Conservation (phyloP, 2,329 filamentous ascomycete genomes). For the Pyrenophora seminiperda region DNA sequence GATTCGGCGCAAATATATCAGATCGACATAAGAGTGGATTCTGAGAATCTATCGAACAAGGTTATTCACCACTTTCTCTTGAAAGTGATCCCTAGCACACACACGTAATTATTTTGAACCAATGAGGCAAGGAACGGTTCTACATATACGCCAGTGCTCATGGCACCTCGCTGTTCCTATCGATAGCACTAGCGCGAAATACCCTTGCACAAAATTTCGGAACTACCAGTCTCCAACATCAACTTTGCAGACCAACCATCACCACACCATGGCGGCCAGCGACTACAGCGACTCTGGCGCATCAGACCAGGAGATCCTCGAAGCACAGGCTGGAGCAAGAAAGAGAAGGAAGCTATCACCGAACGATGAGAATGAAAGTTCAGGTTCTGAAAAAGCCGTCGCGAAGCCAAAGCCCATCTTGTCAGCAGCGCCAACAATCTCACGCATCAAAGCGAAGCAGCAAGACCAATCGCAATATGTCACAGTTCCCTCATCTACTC, state of each 20-base stretch:
- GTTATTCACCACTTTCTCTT: neutral
- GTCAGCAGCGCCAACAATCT: slow-evolving; percentile 32
- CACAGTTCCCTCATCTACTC: slow-evolving; percentile 6
- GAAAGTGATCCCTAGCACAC: neutral
- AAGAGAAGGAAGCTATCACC: slow-evolving; percentile 47
- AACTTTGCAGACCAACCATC: slow-evolving; percentile 1
- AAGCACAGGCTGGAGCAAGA: slow-evolving; percentile 40
- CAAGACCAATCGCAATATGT: slow-evolving; percentile 13
- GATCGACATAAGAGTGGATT: too few relatives aligned
- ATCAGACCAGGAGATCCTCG: slow-evolving; percentile 35
- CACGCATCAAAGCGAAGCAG: slow-evolving; percentile 44
- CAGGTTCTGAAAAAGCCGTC: slow-evolving; percentile 22
- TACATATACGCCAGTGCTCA: too few relatives aligned
- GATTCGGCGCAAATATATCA: too few relatives aligned
- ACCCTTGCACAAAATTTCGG: slow-evolving; percentile 37
- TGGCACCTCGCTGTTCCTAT: slow-evolving; percentile 14
- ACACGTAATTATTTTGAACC: neutral
- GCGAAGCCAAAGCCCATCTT: slow-evolving; percentile 16
- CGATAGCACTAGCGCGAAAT: slow-evolving; percentile 32
- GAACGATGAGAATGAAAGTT: slow-evolving; percentile 13
- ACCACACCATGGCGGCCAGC: slow-evolving; percentile 19
- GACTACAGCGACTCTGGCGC: slow-evolving; percentile 26
- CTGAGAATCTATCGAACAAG: too few relatives aligned
- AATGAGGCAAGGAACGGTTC: neutral
- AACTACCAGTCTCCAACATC: slow-evolving; percentile 6